Conservation (phyloP, 148 eudicot species). For the Rhododendron vialii region DNA sequence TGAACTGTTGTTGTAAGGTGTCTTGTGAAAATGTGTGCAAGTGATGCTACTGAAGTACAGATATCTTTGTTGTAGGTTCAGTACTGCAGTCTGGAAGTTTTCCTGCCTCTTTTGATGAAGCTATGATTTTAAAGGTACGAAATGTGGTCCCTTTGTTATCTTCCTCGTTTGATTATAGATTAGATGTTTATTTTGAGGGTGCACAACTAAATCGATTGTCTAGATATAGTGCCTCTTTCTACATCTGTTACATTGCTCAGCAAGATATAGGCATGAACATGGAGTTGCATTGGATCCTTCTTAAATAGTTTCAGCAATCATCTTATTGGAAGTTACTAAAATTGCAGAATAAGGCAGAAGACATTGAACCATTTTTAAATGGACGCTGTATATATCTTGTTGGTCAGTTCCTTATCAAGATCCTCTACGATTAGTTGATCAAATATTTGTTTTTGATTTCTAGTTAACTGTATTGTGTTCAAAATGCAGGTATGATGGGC, state of each 20-base stretch:
- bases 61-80: constrained; percentile 40
- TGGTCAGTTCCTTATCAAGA: constrained; percentile 55
- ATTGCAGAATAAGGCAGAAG: constrained; percentile 71
- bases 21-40: neutral
- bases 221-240: neutral
- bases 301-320: neutral
- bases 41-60: neutral
- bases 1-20: neutral
- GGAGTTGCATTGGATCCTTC: neutral
- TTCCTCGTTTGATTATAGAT: neutral
- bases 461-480: neutral
- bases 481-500: constrained; percentile 93
- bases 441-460: neutral
- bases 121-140: constrained; percentile 49
- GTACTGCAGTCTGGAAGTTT: constrained; percentile 34
- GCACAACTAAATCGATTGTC: neutral
- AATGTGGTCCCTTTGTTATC: constrained; percentile 1
- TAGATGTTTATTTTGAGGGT: neutral
- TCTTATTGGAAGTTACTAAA: constrained; percentile 15
- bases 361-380: constrained; percentile 50
- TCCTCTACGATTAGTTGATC: neutral
- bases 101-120: constrained; percentile 45
- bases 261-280: neutral
- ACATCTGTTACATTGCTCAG: neutral
- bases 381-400: constrained; percentile 92